Conservation (phyloP, 1,284 basidiomycete species). For the Sanghuangporus sanghuang region DNA sequence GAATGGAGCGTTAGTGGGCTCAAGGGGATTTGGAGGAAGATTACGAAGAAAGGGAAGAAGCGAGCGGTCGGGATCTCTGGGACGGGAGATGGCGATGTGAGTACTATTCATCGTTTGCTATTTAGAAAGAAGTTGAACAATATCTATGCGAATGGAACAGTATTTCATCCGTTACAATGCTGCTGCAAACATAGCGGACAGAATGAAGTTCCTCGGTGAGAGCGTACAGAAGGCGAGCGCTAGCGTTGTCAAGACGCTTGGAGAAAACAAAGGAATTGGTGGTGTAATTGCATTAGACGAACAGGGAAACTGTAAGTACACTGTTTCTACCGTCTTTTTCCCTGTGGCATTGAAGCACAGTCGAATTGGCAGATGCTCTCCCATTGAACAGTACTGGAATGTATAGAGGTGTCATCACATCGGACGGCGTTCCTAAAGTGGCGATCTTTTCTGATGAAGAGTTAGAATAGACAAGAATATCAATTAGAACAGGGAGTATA, state of each 20-base stretch:
- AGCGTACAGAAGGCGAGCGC: constrained; percentile 49
- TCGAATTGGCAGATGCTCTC: constrained; percentile 47
- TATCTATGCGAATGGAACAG: constrained; percentile 30
- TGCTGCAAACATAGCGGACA: constrained; percentile 58
- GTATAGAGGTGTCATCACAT: constrained; percentile 71
- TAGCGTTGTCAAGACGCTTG: constrained; percentile 51
- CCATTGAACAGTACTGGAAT: constrained; percentile 73
- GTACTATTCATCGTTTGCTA: constrained; percentile 18
- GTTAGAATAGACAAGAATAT: constrained; percentile 24
- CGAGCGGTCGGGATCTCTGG: constrained; percentile 73
- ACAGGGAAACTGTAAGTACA: constrained; percentile 50
- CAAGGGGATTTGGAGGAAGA: constrained; percentile 35
- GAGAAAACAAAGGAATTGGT: constrained; percentile 53
- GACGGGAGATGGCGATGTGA: constrained; percentile 79
- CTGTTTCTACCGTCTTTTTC: background rate
- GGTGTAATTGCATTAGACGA: constrained; percentile 69
- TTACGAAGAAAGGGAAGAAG: constrained; percentile 31
- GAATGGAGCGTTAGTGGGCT: constrained; percentile 53
- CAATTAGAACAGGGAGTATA: background rate
- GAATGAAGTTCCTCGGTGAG: constrained; percentile 59
- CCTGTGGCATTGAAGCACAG: background rate
- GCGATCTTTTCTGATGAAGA: constrained; percentile 75
- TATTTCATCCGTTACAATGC: constrained; percentile 73
- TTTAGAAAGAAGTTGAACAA: no score
- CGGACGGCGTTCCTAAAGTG: constrained; percentile 62